These are phyloP conservation scores for Aspergillus ibericus DNA, from an alignment of 2,329 filamentous ascomycete genomes.

Conservation along the genomic window DNA sequence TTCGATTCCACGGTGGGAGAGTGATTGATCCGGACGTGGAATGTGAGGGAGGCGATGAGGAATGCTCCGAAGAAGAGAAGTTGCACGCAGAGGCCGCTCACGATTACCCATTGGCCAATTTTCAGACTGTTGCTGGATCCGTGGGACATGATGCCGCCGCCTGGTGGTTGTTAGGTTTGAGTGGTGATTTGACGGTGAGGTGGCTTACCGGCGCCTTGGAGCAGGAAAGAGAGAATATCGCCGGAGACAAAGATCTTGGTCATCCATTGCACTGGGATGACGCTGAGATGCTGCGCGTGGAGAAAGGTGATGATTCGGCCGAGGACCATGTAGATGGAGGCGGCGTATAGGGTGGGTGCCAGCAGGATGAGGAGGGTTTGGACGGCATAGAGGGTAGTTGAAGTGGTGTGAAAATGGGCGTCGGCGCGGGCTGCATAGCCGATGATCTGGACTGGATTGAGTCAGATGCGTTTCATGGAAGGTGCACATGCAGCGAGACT, in stretches of 20 bases:
- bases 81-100: constrained; percentile 1
- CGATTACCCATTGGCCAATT: constrained; percentile 3
- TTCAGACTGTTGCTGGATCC: background rate
- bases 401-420: background rate
- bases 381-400: background rate
- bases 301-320: background rate
- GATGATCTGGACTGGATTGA: constrained; percentile 1
- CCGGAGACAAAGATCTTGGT: constrained; percentile 3
- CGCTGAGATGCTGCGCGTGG: background rate
- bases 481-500: background rate
- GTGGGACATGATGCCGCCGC: constrained; percentile 2
- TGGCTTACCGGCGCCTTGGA: constrained; percentile 3
- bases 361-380: constrained; percentile 3
- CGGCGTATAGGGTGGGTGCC: constrained; percentile 7
- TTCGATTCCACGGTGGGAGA: background rate
- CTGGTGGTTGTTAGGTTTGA: background rate
- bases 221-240: constrained; percentile 1
- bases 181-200: background rate
- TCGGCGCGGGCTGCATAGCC: constrained; percentile 3
- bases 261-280: background rate
- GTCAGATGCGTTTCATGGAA: background rate
- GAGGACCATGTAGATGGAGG: background rate
- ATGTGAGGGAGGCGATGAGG: background rate
- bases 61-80: constrained; percentile 1
- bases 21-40: background rate